phyloP scores from a whole-genome alignment of 2,329 filamentous ascomycete genomes.

The Diaporthe sp. region DNA sequence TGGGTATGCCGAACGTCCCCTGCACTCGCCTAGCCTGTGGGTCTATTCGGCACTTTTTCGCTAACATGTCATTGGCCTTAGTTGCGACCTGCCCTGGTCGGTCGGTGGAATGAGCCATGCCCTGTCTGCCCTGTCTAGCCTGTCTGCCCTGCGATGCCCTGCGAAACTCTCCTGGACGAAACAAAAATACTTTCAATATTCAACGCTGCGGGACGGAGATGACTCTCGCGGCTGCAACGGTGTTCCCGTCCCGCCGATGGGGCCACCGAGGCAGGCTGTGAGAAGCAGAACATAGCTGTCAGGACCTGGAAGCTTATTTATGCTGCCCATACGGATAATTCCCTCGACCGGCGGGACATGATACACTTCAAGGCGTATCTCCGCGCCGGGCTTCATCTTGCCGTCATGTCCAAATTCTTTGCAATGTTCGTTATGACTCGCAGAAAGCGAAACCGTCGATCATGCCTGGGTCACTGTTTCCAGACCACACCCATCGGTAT shows the following conservation, averaged over 20 bases:
- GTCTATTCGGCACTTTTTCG: constrained; percentile 25
- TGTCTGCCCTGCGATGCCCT: constrained; percentile 3
- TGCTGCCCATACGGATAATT: constrained; percentile 15
- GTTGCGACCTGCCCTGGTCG: constrained; percentile 16
- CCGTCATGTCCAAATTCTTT: not conserved
- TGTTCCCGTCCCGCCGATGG: constrained; percentile 1
- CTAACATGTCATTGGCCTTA: constrained; percentile 31
- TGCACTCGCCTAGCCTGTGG: constrained; percentile 25
- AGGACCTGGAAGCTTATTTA: constrained; percentile 12
- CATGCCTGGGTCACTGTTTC: constrained; percentile 4
- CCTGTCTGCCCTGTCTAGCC: constrained; percentile 1
- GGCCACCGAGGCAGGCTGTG: not conserved
- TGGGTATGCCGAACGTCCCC: constrained; percentile 17
- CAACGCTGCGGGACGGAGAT: not conserved
- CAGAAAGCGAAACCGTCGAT: constrained; percentile 21
- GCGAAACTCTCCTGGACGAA: not conserved
- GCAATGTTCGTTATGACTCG: not conserved
- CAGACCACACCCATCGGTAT: not conserved
- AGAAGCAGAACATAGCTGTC: not conserved
- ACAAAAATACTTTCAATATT: constrained; percentile 12
- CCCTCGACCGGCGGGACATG: not conserved
- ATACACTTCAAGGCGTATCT: not conserved
- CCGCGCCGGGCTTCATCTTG: not conserved
- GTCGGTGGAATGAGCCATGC: not conserved
- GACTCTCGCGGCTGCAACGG: constrained; percentile 6